Evolutionary conservation across 2,329 filamentous ascomycete genomes (phyloP).

Genomic region (Microsporum ferrugineum): DNA sequence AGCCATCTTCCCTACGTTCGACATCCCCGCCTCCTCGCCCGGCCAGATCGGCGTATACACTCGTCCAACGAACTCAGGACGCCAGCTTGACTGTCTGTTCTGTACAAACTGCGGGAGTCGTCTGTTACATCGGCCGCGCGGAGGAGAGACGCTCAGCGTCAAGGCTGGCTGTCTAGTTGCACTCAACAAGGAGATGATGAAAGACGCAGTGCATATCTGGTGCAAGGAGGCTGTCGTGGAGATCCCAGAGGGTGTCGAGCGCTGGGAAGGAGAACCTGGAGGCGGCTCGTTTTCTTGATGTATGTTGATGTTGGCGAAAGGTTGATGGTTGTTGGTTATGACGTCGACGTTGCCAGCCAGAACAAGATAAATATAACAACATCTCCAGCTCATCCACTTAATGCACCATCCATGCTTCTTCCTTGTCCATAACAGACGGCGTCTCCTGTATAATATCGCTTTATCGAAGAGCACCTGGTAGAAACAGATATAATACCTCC

Average conservation of each 20-base stretch:
- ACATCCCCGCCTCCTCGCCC: constrained; percentile 34
- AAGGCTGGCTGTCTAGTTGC: constrained; percentile 49
- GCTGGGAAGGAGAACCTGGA: constrained; percentile 43
- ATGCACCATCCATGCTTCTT: neutral
- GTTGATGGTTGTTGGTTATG: neutral
- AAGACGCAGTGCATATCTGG: constrained; percentile 54
- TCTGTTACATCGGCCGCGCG: constrained; percentile 50
- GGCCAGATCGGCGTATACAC: constrained; percentile 29
- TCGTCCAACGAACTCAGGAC: constrained; percentile 46
- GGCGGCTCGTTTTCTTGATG: neutral
- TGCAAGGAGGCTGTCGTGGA: constrained; percentile 56
- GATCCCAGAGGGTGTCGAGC: constrained; percentile 53
- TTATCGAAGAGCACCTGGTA: neutral
- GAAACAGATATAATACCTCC: neutral
- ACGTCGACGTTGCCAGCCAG: neutral
- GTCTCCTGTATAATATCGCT: neutral
- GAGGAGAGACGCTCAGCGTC: constrained; percentile 38
- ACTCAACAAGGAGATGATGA: constrained; percentile 49
- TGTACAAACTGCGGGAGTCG: constrained; percentile 56
- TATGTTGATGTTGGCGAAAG: no score
- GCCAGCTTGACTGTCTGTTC: constrained; percentile 53
- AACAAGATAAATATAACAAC: neutral
- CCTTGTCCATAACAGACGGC: neutral
- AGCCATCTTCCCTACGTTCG: constrained; percentile 58
- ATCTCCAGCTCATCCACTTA: neutral